A percentile compares a stretch with the other conserved stretches of the same genome.
phyloP scores from a whole-genome alignment of 2,329 filamentous ascomycete species.

The Helotiales sp. region DNA sequence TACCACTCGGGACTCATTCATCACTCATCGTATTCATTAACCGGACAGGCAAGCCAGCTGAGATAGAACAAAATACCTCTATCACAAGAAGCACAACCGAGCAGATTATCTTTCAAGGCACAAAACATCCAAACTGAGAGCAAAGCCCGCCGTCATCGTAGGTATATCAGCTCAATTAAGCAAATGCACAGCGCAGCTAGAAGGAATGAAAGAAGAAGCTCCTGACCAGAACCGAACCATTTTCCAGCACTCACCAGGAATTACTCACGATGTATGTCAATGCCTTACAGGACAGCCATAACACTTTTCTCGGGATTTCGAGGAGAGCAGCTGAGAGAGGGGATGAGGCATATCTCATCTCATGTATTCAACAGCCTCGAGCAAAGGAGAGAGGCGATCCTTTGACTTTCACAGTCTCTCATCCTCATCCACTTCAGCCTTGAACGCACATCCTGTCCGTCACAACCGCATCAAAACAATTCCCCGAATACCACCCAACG shows the following conservation, averaged over 20 bases:
- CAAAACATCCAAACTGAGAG: not conserved
- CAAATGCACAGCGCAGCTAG: constrained; percentile 3
- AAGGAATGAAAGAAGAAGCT: constrained; percentile 3
- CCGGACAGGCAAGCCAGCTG: not conserved
- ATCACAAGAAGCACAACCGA: not conserved
- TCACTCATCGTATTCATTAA: not conserved
- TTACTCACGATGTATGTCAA: not conserved
- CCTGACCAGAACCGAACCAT: not conserved
- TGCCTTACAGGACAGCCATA: not conserved
- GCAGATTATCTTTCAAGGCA: not conserved
- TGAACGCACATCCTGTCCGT: not conserved
- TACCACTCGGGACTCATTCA: not conserved
- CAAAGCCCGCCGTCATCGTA: not conserved
- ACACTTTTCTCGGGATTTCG: not conserved
- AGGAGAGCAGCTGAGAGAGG: not conserved
- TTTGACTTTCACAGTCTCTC: not conserved
- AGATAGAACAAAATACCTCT: not conserved
- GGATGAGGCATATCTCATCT: not conserved
- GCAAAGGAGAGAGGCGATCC: not conserved
- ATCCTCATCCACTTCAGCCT: constrained; percentile 1
- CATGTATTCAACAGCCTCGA: not conserved
- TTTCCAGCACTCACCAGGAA: not conserved
- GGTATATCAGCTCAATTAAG: not conserved
- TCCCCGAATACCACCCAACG: not conserved
- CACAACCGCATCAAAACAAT: not conserved